These are phyloP conservation scores for Aspergillus sp. DNA, from an alignment of 2,329 filamentous ascomycete genomes.

Conservation along the genomic window DNA sequence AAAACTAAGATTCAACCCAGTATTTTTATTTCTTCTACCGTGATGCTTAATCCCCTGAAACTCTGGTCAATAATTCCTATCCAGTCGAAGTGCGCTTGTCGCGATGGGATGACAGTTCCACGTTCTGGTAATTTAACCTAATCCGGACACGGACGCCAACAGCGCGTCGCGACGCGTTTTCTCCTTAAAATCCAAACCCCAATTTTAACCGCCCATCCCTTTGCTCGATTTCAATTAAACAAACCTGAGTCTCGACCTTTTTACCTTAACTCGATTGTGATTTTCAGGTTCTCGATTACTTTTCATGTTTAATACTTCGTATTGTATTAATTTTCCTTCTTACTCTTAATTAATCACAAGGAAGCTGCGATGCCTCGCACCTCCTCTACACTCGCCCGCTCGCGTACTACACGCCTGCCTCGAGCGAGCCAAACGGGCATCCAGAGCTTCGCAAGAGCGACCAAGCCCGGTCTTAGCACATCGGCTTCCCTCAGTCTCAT, in stretches of 20 bases:
- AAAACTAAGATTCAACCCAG: background rate
- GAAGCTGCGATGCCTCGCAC: slow-evolving; percentile 34
- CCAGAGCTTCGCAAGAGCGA: slow-evolving; percentile 45
- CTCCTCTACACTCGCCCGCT: slow-evolving; percentile 19
- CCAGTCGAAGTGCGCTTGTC: background rate
- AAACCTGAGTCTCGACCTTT: background rate
- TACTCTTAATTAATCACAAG: slow-evolving; percentile 6
- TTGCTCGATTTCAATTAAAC: background rate
- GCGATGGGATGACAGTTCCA: background rate
- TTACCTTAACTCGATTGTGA: background rate
- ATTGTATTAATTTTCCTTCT: background rate
- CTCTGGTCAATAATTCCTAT: background rate
- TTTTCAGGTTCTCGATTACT: background rate
- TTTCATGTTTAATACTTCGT: slow-evolving; percentile 9
- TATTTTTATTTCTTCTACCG: background rate
- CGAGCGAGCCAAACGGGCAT: slow-evolving; percentile 35
- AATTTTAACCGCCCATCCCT: slow-evolving; percentile 10
- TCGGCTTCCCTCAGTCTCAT: background rate
- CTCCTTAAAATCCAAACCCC: slow-evolving; percentile 2
- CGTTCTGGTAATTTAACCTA: slow-evolving; percentile 15
- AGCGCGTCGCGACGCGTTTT: slow-evolving; percentile 20
- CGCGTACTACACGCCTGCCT: slow-evolving; percentile 29
- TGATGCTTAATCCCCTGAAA: background rate
- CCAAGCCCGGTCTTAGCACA: slow-evolving; percentile 37
- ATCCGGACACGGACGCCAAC: slow-evolving; percentile 16